Evolutionary conservation across 2,329 filamentous ascomycete genomes (phyloP), one percentile per base, ranked within the genome.

Genomic region (Colletotrichum sp.): DNA sequence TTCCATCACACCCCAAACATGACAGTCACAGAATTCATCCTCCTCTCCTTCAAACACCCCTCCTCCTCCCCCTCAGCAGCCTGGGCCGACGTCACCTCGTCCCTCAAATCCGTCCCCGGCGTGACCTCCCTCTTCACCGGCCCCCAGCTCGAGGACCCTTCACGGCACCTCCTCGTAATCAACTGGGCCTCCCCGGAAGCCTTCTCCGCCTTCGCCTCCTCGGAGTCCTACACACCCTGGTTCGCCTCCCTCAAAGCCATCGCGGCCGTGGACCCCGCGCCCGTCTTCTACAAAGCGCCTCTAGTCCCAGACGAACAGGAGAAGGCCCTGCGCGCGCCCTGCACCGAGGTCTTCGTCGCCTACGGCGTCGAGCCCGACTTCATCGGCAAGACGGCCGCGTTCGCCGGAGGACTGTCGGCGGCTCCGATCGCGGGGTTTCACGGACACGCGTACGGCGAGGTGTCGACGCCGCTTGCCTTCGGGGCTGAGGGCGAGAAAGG

Each of bases 191-290:
- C 83, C 10, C 71, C 77, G 9, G 79, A 79, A 43, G 82, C 82
- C 63, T 81, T 84, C 78, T 78, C 82, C 74, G 83, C 83, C 76
- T 89, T 88, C 76, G 82, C 85, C 76, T 82, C 83, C 73, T 86
- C 85, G 8, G 83, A 84, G 30, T 83, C 81, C 76, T 86, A 85
- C 70, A 83, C 85, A 65, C 85, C 83, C 77, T 87, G 86, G 79
- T 82, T 86, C 21, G 83, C 83, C 52, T 83, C 84, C 10, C 79
- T 85, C 55, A 80, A 80, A 67, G 81, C 83, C 75, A 69, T 84
- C 70, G 61, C 70, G 5, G 61, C 78, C 6, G 74, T 79, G 55
- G 63, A 52, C 34, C 65, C 71, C 34, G 78, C 77, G 55, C 75
- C 78, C 34, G 78, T 79, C 52, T 75, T 82, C 61, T 78, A 82